phyloP scores from a whole-genome alignment of 441 rosid species.

The Euphorbia corollata region DNA sequence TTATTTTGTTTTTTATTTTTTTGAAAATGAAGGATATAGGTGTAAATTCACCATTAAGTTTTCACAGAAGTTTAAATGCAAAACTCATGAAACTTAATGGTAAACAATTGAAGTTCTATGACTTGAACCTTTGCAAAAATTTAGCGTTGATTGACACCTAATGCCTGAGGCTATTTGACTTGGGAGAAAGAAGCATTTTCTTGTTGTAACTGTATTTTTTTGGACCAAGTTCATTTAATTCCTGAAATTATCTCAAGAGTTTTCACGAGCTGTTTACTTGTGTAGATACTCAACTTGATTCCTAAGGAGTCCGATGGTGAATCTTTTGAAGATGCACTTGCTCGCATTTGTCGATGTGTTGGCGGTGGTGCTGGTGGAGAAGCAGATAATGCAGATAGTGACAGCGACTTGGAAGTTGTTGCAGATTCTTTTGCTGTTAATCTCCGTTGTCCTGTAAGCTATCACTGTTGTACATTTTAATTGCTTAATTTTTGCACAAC shows the following conservation, averaged over 20 bases:
- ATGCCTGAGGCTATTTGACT: neutral
- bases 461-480: neutral
- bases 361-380: slow-evolving; percentile 97
- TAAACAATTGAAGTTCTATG: too few species aligned
- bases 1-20: neutral
- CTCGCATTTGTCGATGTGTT: slow-evolving; percentile 82
- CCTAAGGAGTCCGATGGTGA: slow-evolving; percentile 87
- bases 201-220: neutral
- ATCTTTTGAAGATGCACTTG: slow-evolving; percentile 72
- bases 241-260: neutral
- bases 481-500: neutral
- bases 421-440: slow-evolving; percentile 75
- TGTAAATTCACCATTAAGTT: neutral
- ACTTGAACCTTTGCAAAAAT: neutral
- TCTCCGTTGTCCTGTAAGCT: slow-evolving; percentile 94
- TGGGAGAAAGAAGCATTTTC: neutral
- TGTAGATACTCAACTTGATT: slow-evolving; percentile 73
- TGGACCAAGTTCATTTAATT: neutral
- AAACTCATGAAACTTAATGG: neutral
- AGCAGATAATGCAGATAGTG: slow-evolving; percentile 79
- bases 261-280: slow-evolving; percentile 15
- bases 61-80: neutral
- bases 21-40: neutral
- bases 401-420: slow-evolving; percentile 97
- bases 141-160: neutral